A percentile compares a stretch with the other conserved stretches of the same genome.
phyloP scores from a whole-genome alignment of 495 filamentous ascomycete genomes.

The Jackrogersella multiformis region DNA sequence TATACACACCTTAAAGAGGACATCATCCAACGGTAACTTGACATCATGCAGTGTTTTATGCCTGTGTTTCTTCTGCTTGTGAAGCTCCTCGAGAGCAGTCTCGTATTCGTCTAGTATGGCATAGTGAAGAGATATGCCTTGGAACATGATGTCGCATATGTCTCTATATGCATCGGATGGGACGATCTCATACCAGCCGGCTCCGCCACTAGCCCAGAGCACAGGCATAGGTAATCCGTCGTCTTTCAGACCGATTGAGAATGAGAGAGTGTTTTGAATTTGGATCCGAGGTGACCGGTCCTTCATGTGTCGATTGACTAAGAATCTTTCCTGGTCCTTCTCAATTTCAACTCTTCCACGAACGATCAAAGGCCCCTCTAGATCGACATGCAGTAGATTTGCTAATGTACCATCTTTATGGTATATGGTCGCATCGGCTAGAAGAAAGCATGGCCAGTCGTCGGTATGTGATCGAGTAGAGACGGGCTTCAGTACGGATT shows the following conservation, averaged over 20 bases:
- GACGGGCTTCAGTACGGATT: slow-evolving; percentile 47
- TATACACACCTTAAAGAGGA: slow-evolving; percentile 54
- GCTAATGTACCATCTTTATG: slow-evolving; percentile 51
- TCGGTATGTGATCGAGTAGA: slow-evolving; percentile 28
- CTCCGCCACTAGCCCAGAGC: slow-evolving; percentile 78
- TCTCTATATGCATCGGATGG: slow-evolving; percentile 68
- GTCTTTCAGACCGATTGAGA: slow-evolving; percentile 70
- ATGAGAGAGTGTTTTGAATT: slow-evolving; percentile 68
- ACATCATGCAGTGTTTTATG: slow-evolving; percentile 41
- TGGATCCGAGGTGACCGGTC: slow-evolving; percentile 63
- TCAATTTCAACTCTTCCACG: slow-evolving; percentile 55
- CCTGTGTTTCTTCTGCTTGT: slow-evolving; percentile 47
- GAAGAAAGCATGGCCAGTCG: slow-evolving; percentile 55
- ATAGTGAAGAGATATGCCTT: slow-evolving; percentile 76
- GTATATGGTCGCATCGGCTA: slow-evolving; percentile 59
- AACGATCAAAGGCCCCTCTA: slow-evolving; percentile 55
- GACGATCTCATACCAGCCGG: slow-evolving; percentile 81
- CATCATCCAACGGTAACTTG: slow-evolving; percentile 42
- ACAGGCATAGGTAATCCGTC: slow-evolving; percentile 66
- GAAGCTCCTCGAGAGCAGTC: slow-evolving; percentile 33
- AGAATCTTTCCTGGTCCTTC: slow-evolving; percentile 43
- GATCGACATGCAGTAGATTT: slow-evolving; percentile 54
- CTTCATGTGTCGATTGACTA: slow-evolving; percentile 55
- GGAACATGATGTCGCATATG: slow-evolving; percentile 71
- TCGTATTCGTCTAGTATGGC: slow-evolving; percentile 59